Evolutionary conservation across 2,329 filamentous ascomycete genomes (phyloP).

Genomic region (Alternaria brassicae): DNA sequence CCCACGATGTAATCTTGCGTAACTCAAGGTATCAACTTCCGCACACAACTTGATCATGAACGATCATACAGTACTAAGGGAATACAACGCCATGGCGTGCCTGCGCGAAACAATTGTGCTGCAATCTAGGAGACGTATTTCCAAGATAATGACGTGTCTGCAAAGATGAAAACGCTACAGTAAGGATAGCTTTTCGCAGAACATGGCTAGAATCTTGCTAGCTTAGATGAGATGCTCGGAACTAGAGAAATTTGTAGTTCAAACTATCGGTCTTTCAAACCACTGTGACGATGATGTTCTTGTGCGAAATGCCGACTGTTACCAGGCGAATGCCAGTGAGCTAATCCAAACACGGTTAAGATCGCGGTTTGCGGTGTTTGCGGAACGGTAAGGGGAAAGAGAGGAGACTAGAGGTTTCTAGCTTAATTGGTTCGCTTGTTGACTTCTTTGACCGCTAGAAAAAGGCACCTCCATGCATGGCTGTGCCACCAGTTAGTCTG

Average conservation of each 20-base stretch:
- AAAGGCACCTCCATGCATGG: too few relatives aligned
- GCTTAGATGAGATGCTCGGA: constrained; percentile 27
- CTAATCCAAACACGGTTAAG: constrained; percentile 25
- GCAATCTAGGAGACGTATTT: too few relatives aligned
- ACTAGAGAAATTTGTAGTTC: constrained; percentile 29
- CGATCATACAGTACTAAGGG: neutral
- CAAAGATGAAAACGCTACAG: constrained; percentile 36
- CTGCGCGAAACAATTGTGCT: too few relatives aligned
- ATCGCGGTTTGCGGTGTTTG: constrained; percentile 36
- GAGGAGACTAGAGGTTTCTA: too few relatives aligned
- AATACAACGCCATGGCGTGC: constrained; percentile 14
- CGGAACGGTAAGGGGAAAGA: constrained; percentile 23
- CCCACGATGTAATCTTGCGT: neutral
- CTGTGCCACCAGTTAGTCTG: too few relatives aligned
- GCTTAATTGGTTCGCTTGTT: too few relatives aligned
- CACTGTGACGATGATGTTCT: constrained; percentile 33
- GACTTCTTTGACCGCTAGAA: too few relatives aligned
- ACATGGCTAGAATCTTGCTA: neutral
- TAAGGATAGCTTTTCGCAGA: constrained; percentile 4
- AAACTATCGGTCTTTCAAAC: constrained; percentile 24
- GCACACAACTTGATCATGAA: neutral
- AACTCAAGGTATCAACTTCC: too few relatives aligned
- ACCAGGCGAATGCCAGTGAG: neutral
- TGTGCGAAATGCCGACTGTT: constrained; percentile 9
- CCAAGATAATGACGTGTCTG: constrained; percentile 22